Base-by-base conservation (phyloP, 371 early-diverging fungal genomes). In the Apophysomyces sp. region DNA sequence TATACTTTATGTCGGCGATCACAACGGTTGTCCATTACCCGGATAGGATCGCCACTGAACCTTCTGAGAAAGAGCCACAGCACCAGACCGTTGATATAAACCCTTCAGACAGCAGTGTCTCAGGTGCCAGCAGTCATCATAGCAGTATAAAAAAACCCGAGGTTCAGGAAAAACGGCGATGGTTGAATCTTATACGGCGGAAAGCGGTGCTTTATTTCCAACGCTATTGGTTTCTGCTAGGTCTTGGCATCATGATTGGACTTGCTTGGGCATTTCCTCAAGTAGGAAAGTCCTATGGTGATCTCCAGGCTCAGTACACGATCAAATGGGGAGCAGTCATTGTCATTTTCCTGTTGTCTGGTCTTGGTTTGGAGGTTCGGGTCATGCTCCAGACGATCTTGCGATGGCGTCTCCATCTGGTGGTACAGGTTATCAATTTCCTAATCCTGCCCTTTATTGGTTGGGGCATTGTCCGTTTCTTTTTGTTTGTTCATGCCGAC, bases 311-410 rank as follows among this genome's bases (percentile, higher is more conserved):
- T 16, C 87, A 90, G 62, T 88, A 86, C 57, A 78, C 84, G 0
- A 80, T 89, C 52, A 86, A 85, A 61, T 90, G 88, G 76, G 89
- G 80, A 31, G 83, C 81, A n/a, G 88, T 89, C 18, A 77, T 83
- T 57, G 62, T 89, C 26, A 88, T 90, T 58, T 91, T 91, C 71
- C 78, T 91, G 34, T 67, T 90, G n/a, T 87, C 89, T 2, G 92
- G 90, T 0, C 72, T 91, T 9, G 83, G 85, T 0, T 68, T 91
- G 57, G 87, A 89, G 62, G 82, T 88, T 15, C 71, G 76, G 51
- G 86, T 84, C 29, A 79, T 91, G 61, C 31, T 80, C 4, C 66
- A 72, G 39, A 82, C 86, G 0, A 76, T 89, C 34, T 55, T 86
- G 31, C 75, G 82, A 32, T 87, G 87, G 79, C 73, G 84, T 3